Percentiles rank a stretch among this genome's conserved stretches.
These are phyloP conservation scores for Furculomyces boomerangus DNA, from an alignment of 371 early-diverging fungal species.

Conservation along the genomic window DNA sequence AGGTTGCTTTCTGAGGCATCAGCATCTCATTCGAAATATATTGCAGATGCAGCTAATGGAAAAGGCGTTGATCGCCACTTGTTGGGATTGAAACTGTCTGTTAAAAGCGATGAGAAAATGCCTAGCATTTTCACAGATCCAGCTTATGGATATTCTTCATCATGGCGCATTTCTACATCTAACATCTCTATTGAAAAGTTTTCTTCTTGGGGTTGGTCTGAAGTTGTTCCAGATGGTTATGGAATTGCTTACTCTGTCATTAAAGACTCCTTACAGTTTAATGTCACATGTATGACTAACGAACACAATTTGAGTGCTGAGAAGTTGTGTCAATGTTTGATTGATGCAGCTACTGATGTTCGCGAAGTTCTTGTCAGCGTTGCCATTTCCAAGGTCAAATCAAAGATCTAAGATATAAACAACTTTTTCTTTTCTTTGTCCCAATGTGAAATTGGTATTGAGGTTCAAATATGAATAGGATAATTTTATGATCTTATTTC, in stretches of 20 bases:
- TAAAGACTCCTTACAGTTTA: constrained; percentile 62
- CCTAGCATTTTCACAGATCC: constrained; percentile 76
- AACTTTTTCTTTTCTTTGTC: no score
- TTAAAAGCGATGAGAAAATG: constrained; percentile 48
- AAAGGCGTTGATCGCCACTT: constrained; percentile 68
- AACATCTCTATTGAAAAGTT: constrained; percentile 81
- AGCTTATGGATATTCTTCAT: constrained; percentile 54
- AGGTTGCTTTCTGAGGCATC: constrained; percentile 38
- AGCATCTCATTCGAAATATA: constrained; percentile 36
- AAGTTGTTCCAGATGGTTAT: constrained; percentile 89
- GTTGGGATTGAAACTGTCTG: constrained; percentile 45
- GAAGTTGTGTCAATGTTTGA: constrained; percentile 40
- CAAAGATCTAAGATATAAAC: no score
- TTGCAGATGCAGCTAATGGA: constrained; percentile 42
- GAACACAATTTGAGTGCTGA: constrained; percentile 31
- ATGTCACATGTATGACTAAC: constrained; percentile 48
- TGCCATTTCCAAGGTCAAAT: no score
- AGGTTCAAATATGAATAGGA: no score
- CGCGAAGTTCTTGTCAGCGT: constrained; percentile 38
- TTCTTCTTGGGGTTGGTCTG: constrained; percentile 91
- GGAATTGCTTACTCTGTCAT: constrained; percentile 91
- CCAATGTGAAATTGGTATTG: no score
- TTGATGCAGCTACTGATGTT: constrained; percentile 60
- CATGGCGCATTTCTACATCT: constrained; percentile 88
- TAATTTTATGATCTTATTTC: no score